Evolutionary conservation across 306 rosid species (phyloP).

Genomic region (Prosopis cineraria): DNA sequence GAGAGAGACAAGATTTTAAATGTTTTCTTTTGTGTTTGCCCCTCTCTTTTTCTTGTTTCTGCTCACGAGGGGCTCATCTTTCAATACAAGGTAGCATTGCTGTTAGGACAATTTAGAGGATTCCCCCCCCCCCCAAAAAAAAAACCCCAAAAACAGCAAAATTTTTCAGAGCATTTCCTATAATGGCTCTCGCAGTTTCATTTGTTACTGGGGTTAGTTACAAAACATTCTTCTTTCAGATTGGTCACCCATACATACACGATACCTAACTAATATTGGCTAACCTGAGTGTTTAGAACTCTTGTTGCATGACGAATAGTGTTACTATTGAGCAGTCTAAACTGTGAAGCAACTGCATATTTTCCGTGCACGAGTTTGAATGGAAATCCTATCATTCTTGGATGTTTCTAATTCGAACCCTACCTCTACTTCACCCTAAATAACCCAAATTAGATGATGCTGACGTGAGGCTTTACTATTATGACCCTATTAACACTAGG

Average conservation of each 20-base stretch:
- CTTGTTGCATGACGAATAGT: background rate
- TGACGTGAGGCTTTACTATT: constrained; percentile 7
- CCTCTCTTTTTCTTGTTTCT: constrained; percentile 2
- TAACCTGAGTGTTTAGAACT: background rate
- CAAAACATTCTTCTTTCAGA: background rate
- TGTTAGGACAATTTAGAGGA: constrained; percentile 27
- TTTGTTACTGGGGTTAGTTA: background rate
- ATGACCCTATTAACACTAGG: background rate
- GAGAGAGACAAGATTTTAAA: constrained; percentile 28
- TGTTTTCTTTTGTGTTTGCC: background rate
- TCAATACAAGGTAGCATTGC: constrained; percentile 29
- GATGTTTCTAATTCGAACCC: background rate
- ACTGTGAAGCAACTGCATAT: constrained; percentile 11
- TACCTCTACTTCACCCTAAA: background rate
- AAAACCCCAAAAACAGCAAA: too few species aligned
- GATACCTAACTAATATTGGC: background rate
- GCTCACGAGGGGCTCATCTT: constrained; percentile 29
- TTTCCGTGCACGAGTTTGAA: background rate
- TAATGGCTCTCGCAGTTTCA: background rate
- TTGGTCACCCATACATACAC: background rate
- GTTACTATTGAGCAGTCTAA: background rate
- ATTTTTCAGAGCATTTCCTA: background rate
- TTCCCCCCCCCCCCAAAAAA: background rate
- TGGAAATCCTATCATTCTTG: background rate
- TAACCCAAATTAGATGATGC: background rate